Evolutionary conservation across 1,284 basidiomycete species (phyloP).

Genomic region (Irpex rosettiformis): DNA sequence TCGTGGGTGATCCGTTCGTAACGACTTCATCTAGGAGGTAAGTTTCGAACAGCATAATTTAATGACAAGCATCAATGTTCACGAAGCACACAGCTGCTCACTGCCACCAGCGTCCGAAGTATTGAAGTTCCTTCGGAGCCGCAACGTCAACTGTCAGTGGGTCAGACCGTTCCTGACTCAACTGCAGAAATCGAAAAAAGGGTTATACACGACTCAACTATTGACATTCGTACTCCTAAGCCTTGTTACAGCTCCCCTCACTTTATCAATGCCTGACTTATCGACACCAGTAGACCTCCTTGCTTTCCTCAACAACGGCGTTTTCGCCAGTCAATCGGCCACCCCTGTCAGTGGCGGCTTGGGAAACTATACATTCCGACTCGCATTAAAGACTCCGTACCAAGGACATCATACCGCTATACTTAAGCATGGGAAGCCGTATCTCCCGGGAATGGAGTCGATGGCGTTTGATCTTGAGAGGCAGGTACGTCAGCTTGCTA

Average conservation of each 20-base stretch:
- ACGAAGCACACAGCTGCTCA: too few species aligned
- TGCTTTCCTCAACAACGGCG: conserved; percentile 34
- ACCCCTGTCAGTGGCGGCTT: conserved; percentile 43
- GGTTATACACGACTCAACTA: background rate
- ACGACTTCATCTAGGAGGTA: too few species aligned
- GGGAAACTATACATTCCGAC: conserved; percentile 52
- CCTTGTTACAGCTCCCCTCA: background rate
- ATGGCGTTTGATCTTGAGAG: conserved; percentile 40
- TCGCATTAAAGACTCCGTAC: conserved; percentile 37
- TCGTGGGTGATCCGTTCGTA: too few species aligned
- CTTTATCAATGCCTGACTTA: background rate
- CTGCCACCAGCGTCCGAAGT: too few species aligned
- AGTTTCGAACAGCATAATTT: too few species aligned
- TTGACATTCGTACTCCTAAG: too few species aligned
- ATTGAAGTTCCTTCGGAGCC: too few species aligned
- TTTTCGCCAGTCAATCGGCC: conserved; percentile 35
- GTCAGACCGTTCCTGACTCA: background rate
- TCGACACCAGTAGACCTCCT: conserved; percentile 27
- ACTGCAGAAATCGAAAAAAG: background rate
- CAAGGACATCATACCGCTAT: conserved; percentile 42
- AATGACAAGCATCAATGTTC: too few species aligned
- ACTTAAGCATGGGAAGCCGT: conserved; percentile 54
- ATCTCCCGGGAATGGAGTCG: conserved; percentile 25
- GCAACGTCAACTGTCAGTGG: too few species aligned
- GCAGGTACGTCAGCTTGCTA: conserved; percentile 51